Evolutionary conservation across 495 filamentous ascomycete species (phyloP).

Genomic region (Clohesyomyces aquaticus): DNA sequence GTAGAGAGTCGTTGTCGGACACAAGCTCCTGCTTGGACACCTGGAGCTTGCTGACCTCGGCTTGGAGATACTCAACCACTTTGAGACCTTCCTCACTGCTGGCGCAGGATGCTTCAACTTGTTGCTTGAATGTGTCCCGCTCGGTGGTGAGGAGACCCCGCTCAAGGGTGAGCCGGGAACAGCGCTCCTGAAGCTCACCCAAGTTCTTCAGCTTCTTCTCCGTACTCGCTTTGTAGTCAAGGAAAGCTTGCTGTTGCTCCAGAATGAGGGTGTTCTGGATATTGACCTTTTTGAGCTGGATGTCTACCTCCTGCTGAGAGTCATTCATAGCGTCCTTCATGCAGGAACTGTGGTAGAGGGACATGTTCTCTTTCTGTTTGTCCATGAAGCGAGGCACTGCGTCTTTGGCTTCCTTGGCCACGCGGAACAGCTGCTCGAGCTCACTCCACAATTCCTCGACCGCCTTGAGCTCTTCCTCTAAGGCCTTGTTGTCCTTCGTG

Average conservation of each 20-base stretch:
- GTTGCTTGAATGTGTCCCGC: constrained; percentile 5
- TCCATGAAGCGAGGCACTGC: constrained; percentile 22
- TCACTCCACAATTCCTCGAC: constrained; percentile 18
- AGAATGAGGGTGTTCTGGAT: constrained; percentile 28
- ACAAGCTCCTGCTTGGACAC: background rate
- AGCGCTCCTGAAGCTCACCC: constrained; percentile 20
- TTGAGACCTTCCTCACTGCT: background rate
- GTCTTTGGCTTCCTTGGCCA: constrained; percentile 11
- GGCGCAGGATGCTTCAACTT: background rate
- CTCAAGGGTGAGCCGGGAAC: constrained; percentile 24
- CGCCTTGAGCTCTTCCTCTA: constrained; percentile 1
- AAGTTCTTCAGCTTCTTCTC: constrained; percentile 25
- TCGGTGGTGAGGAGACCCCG: constrained; percentile 25
- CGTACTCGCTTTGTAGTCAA: constrained; percentile 18
- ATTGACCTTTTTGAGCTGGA: constrained; percentile 27
- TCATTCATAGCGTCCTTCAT: constrained; percentile 17
- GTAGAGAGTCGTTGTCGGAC: background rate
- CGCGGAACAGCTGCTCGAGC: constrained; percentile 19
- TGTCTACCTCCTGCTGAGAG: constrained; percentile 18
- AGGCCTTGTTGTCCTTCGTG: constrained; percentile 3
- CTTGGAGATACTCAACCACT: constrained; percentile 4
- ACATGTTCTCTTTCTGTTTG: constrained; percentile 31
- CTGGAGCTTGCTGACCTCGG: background rate
- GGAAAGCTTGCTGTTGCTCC: constrained; percentile 32
- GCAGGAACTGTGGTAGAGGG: constrained; percentile 14